A percentile compares a stretch with the other conserved stretches of the same genome.
These are phyloP conservation scores for Stipa capillata DNA, from an alignment of 176 grass and related monocot species.

Conservation along the genomic window DNA sequence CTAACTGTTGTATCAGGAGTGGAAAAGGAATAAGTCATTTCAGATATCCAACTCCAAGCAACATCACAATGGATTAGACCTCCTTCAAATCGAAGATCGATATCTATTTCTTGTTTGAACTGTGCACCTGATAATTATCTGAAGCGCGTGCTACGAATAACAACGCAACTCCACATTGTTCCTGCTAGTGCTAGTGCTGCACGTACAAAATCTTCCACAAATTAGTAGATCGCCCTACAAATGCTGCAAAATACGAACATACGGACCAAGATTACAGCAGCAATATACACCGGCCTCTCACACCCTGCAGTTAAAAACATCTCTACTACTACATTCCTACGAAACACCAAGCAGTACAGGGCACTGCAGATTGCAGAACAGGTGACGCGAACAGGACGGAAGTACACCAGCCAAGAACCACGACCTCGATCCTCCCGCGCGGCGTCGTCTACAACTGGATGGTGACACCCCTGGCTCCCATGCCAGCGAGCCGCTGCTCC, in stretches of 20 bases:
- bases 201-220: too few species aligned
- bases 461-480: slow-evolving; percentile 68
- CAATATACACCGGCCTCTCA: background rate
- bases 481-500: slow-evolving; percentile 25
- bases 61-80: too few species aligned
- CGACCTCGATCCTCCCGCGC: background rate
- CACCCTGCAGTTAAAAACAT: background rate
- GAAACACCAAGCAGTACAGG: background rate
- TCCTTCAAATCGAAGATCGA: too few species aligned
- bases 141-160: too few species aligned
- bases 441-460: slow-evolving; percentile 45
- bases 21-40: too few species aligned
- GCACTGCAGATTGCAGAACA: background rate
- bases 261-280: background rate
- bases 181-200: too few species aligned
- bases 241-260: background rate
- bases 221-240: too few species aligned
- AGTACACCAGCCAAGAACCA: background rate
- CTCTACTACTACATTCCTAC: background rate
- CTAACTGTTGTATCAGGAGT: too few species aligned
- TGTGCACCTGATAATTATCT: too few species aligned
- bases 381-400: background rate
- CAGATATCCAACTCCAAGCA: too few species aligned
- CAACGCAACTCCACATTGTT: too few species aligned
- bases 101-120: too few species aligned